Conservation (phyloP, 2,329 filamentous ascomycete species). For the Neoascochyta sp. region DNA sequence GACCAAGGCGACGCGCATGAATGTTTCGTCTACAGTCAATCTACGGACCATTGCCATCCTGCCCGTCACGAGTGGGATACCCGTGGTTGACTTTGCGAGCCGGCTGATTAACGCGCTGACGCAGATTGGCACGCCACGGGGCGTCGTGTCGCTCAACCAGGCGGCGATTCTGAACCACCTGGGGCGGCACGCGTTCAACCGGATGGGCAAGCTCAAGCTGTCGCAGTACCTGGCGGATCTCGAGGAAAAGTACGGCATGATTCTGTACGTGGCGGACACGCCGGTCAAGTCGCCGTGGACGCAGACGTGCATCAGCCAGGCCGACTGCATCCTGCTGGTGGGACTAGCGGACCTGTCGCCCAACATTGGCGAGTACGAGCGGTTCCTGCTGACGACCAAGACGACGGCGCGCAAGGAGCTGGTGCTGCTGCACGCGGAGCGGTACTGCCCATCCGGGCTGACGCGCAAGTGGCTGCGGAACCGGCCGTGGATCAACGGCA, state of each 20-base stretch:
- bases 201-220: constrained; percentile 93
- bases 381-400: constrained; percentile 94
- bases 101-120: constrained; percentile 80
- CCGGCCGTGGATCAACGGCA: constrained; percentile 95
- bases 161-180: constrained; percentile 91
- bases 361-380: constrained; percentile 90
- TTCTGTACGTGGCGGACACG: constrained; percentile 94
- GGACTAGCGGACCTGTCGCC: constrained; percentile 87
- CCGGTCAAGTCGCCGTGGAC: constrained; percentile 98
- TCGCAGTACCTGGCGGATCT: constrained; percentile 94
- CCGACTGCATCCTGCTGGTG: constrained; percentile 91
- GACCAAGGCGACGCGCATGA: constrained; percentile 54
- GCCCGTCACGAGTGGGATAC: constrained; percentile 85
- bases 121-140: constrained; percentile 85
- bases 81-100: constrained; percentile 91
- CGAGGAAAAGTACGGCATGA: constrained; percentile 94
- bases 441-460: constrained; percentile 78
- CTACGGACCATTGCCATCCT: constrained; percentile 88
- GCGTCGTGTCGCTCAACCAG: constrained; percentile 89
- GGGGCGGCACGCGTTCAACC: constrained; percentile 92
- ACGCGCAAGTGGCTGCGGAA: constrained; percentile 85
- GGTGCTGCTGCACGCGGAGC: constrained; percentile 82
- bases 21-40: constrained; percentile 82
- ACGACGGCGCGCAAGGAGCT: constrained; percentile 92
- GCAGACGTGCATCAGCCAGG: constrained; percentile 93